Base-by-base conservation (phyloP, 23 red algal species). In the Agarophyton chilense region DNA sequence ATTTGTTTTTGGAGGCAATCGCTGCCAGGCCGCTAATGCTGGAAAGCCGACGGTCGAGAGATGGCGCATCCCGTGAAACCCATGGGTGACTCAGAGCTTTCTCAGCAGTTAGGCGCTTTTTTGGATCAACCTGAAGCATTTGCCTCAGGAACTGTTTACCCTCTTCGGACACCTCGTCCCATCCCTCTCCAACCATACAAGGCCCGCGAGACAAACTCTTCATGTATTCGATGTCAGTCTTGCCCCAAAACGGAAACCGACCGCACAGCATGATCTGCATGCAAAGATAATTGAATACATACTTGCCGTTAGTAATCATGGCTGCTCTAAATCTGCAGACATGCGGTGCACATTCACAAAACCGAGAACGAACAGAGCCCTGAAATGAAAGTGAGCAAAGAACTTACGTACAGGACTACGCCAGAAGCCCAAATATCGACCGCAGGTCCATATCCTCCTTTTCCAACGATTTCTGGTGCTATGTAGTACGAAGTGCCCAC, bases 391-490 rank as follows among this genome's bases (percentile, higher is more conserved):
- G 3, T 32, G 7, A 41, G 35, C 34, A 17, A 46, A 3, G 18
- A 67, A 90, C 86, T 90, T 90, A 92, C 93, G 87, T 98, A 98
- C 51, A 98, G 68, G 13, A 98, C 92, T 24, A 98, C 96, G 9
- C 96, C 96, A 35, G 79, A 84, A 11, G 92, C 90, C 96, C 96
- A 98, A 54, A 98, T 75, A 74, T 98, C 96, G 4, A 95, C 96
- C 19, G 92, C 80, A 7, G 84, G 90, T n/a, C 93, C 90, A 56
- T 98, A 90, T 18, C 88, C 88, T 41, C 89, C 79, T 76, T 88
- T 86, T 29, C 89, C 79, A 41, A 98, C 65, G 43, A 98, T 90
- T 93, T 98, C 96, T 21, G 96, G 96, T 52, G 93, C 93, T 43
- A 96, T 94, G 74, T 98, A 98, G 72, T 91, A 92, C 46, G 72